Evolutionary conservation across 1,284 basidiomycete species (phyloP), one percentile per base, ranked within the genome.

Genomic region (Mycosarcoma mackinlayi): DNA sequence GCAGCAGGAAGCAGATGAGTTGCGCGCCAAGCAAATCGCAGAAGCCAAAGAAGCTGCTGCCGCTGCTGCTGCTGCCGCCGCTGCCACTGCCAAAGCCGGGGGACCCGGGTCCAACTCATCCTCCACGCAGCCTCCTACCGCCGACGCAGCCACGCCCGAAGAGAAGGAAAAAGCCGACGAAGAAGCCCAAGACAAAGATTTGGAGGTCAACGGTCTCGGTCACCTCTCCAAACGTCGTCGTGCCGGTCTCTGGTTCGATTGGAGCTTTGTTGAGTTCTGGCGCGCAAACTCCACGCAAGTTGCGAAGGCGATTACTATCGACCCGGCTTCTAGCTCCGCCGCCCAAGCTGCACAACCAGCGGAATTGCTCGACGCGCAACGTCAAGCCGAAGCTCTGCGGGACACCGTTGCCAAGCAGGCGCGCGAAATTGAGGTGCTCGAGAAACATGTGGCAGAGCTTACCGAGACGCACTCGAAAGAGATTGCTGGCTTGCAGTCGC

Each of bases 221-320:
- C 68, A 71, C n/a, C 55, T 71, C 16, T 66, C 62, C 3, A 59
- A 86, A 87, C 25, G 78, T 84, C 87, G 48, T 83, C 84, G 54
- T 87, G 87, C 65, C n/a, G 94, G 94, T 81, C 86, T 97, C 30
- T 98, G 94, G 95, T 92, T 98, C 80, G 94, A 98, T 81, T 98
- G 94, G 93, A 88, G 90, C 2, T 98, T 98, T 84, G 90, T 97
- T n/a, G 95, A 98, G 83, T 98, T 98, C 82, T 94, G 93, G 91
- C 97, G 98, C 84, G 63, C 92, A 51, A 94, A 95, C 80, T 95
- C 93, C 77, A 92, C 94, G 4, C 57, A 59, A 10, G 71, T 81
- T 16, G 61, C 75, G 18, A 77, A 75, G 46, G 68, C 73, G 3
- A 80, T 82, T 37, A 67, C 77, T 1, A 62, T 79, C 23, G 78